These are phyloP conservation scores for Saccharomycopsis synnaedendra DNA, from an alignment of 805 yeast species.

Conservation along the genomic window DNA sequence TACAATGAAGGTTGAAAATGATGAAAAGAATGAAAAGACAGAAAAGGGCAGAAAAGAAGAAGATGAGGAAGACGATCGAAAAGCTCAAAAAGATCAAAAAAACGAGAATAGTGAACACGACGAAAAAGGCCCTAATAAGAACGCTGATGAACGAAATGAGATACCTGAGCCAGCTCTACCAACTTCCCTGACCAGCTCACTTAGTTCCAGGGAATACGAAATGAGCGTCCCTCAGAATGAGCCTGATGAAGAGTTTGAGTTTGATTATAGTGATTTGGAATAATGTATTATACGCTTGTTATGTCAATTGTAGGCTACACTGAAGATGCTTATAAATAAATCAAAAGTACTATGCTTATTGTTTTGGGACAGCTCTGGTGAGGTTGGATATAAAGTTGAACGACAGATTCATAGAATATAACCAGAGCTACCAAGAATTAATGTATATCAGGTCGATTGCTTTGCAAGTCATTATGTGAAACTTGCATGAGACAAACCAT, in stretches of 20 bases:
- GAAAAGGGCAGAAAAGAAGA: constrained; percentile 7
- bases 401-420: too few species aligned
- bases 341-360: too few species aligned
- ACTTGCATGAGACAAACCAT: too few species aligned
- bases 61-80: constrained; percentile 7
- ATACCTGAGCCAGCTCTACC: background rate
- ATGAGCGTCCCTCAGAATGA: background rate
- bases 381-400: too few species aligned
- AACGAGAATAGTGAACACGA: constrained; percentile 11
- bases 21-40: background rate
- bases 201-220: background rate
- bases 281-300: background rate
- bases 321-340: too few species aligned
- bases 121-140: constrained; percentile 2
- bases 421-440: too few species aligned
- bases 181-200: too few species aligned
- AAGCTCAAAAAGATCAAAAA: constrained; percentile 1
- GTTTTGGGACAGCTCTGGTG: too few species aligned
- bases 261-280: constrained; percentile 26
- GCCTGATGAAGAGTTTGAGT: constrained; percentile 25
- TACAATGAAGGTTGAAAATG: constrained; percentile 1
- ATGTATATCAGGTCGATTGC: too few species aligned
- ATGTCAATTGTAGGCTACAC: too few species aligned
- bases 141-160: background rate
- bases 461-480: too few species aligned